Evolutionary conservation across 1,139 yeast genomes (phyloP), one percentile per base, ranked within the genome.

Genomic region (Saccharomyces hybrid): DNA sequence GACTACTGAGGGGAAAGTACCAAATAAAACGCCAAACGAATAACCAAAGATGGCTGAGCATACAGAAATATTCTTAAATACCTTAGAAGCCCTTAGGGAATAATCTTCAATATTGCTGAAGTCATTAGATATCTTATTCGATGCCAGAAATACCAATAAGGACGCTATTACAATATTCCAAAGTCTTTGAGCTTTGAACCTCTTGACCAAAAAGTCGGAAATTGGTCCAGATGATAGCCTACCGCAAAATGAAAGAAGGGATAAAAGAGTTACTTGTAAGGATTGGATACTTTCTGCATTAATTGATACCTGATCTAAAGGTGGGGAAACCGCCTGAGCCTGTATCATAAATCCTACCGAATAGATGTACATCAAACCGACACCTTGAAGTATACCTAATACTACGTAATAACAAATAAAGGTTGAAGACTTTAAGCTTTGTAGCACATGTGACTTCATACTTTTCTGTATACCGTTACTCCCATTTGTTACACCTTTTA

Each of bases 1-100:
- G 27, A 87, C 75, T 26, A 88, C 81, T 1, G 93, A 86, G 0
- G 96, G 96, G 67, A 82, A 86, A 5, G 89, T 78, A 0, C 96
- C 93, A 68, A 86, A 88, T 52, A 85, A 75, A 52, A 86, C 77
- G 0, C 97, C 97, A 70, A 88, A 89, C 13, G 89, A 83, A 49
- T 78, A 74, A 0, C 96, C 96, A 53, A 84, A 79, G 4, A 82
- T 67, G 34, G 79, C 71, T 0, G 93, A 84, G n/a, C 84, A 75
- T 1, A 78, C 48, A 66, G 80, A 82, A 68, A 59, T 57, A 71
- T 58, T 55, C 75, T 60, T 58, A 67, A 55, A 26, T 48, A 23
- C 26, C 34, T 13, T 25, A 7, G 28, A 19, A 29, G 16, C 26
- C 13, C 16, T 41, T 42, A 27, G 5, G 5, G 47, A 14, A 28